phyloP scores from a whole-genome alignment of 345 rosid species.

The Aquilaria sinensis region DNA sequence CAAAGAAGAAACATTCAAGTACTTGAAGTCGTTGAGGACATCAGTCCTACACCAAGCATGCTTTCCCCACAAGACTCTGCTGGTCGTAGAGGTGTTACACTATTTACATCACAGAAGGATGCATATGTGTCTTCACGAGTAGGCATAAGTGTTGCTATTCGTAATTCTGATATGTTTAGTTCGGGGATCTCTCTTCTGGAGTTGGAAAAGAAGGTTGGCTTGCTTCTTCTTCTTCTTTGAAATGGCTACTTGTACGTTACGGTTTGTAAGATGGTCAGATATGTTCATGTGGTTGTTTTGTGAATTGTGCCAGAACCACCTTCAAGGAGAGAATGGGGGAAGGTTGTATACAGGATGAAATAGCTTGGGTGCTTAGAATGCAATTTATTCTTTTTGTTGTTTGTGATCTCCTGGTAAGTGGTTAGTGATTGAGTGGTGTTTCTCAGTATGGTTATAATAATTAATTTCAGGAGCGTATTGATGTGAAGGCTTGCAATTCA shows the following conservation, averaged over 20 bases:
- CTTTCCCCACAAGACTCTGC: constrained; percentile 92
- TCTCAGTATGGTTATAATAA: constrained; percentile 6
- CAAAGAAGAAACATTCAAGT: constrained; percentile 61
- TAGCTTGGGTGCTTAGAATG: neutral
- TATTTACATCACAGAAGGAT: constrained; percentile 82
- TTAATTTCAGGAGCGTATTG: constrained; percentile 79
- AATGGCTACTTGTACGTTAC: neutral
- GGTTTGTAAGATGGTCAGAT: constrained; percentile 4
- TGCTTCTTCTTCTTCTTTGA: no score
- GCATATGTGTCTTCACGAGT: constrained; percentile 60
- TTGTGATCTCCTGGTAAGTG: constrained; percentile 1
- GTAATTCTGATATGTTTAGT: constrained; percentile 68
- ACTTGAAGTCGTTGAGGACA: constrained; percentile 83
- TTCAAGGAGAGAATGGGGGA: neutral
- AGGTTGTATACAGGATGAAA: neutral
- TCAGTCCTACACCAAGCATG: constrained; percentile 87
- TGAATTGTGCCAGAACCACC: constrained; percentile 10
- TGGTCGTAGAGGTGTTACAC: constrained; percentile 57
- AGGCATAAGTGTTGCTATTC: constrained; percentile 85
- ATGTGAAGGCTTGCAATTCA: constrained; percentile 67
- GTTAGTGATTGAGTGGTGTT: constrained; percentile 8
- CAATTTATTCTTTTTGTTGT: constrained; percentile 6
- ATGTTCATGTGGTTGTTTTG: constrained; percentile 3
- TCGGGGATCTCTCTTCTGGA: constrained; percentile 95
- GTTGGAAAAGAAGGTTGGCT: constrained; percentile 85